Evolutionary conservation across 139 green algal species (phyloP), one percentile per base, ranked within the genome.

Genomic region (Chlamydomonas schloesseri): DNA sequence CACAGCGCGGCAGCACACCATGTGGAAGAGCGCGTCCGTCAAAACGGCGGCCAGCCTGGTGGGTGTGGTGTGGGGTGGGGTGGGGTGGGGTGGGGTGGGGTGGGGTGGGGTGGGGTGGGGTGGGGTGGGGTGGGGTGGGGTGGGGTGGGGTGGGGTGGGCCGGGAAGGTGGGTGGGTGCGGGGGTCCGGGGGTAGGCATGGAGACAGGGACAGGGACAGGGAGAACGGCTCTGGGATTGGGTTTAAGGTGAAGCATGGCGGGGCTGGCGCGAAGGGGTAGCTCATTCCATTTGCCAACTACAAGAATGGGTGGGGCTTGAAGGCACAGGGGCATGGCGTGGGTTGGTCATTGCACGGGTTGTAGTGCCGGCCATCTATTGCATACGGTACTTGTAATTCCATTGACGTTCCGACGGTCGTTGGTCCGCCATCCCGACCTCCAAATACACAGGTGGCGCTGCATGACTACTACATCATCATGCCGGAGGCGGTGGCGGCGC

Each of bases 381-480:
- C n/a, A n/a, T n/a, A n/a, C n/a, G n/a, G n/a, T n/a, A n/a, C n/a
- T n/a, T n/a, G n/a, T n/a, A n/a, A n/a, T n/a, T n/a, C n/a, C n/a
- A n/a, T n/a, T n/a, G n/a, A n/a, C n/a, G n/a, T n/a, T n/a, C n/a
- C n/a, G n/a, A n/a, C n/a, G n/a, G n/a, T n/a, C n/a, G n/a, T n/a
- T n/a, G n/a, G n/a, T n/a, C n/a, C n/a, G n/a, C n/a, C n/a, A n/a
- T n/a, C n/a, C n/a, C n/a, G n/a, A n/a, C n/a, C n/a, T n/a, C n/a
- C n/a, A n/a, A 37, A 78, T 75, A 13, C 36, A 31, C 83, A 91
- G 88, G 88, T 91, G 29, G 81, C 84, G 5, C 84, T 92, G 15
- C 91, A 92, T 71, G 91, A 94, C 76, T 91, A 89, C 75, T 88
- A 77, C 60, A 83, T 92, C 33, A 72, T 94, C 55, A 58, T 94